Conservation (phyloP, 768 basidiomycete species). For the Hortiboletus flavorubellus region DNA sequence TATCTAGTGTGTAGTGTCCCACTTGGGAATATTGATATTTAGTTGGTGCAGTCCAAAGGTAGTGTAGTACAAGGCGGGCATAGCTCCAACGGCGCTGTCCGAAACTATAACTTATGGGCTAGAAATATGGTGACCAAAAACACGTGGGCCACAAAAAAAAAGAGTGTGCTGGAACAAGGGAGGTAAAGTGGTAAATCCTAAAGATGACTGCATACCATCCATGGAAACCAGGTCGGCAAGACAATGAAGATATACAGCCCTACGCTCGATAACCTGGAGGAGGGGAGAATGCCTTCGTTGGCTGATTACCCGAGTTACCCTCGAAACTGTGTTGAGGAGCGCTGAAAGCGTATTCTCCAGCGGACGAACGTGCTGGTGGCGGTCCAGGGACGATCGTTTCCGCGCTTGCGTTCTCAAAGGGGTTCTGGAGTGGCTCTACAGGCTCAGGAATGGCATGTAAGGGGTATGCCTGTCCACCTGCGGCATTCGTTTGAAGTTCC, state of each 20-base stretch:
- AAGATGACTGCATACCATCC: neutral
- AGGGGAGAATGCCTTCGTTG: conserved; percentile 8
- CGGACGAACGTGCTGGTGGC: conserved; percentile 5
- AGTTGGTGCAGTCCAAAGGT: conserved; percentile 5
- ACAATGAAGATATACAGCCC: neutral
- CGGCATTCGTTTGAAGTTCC: conserved; percentile 29
- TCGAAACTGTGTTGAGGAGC: conserved; percentile 25
- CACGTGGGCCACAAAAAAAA: conserved; percentile 1
- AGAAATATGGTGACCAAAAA: conserved; percentile 3
- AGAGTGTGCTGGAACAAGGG: neutral
- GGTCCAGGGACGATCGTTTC: conserved; percentile 17
- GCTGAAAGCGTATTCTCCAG: conserved; percentile 24
- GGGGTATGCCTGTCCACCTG: conserved; percentile 24
- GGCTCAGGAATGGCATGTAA: conserved; percentile 20
- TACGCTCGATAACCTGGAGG: conserved; percentile 22
- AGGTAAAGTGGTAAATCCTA: neutral
- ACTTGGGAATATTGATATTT: neutral
- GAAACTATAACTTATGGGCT: conserved; percentile 23
- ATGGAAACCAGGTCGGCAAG: neutral
- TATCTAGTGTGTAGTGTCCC: neutral
- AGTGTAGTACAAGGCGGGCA: conserved; percentile 16
- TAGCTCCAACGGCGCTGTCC: conserved; percentile 5
- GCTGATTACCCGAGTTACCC: conserved; percentile 1
- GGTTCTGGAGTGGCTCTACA: conserved; percentile 20
- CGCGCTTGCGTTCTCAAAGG: conserved; percentile 20